A percentile compares a stretch with the other conserved stretches of the same genome.
These are phyloP conservation scores for Ophiostoma ips DNA, from an alignment of 2,329 filamentous ascomycete species.

Conservation along the genomic window DNA sequence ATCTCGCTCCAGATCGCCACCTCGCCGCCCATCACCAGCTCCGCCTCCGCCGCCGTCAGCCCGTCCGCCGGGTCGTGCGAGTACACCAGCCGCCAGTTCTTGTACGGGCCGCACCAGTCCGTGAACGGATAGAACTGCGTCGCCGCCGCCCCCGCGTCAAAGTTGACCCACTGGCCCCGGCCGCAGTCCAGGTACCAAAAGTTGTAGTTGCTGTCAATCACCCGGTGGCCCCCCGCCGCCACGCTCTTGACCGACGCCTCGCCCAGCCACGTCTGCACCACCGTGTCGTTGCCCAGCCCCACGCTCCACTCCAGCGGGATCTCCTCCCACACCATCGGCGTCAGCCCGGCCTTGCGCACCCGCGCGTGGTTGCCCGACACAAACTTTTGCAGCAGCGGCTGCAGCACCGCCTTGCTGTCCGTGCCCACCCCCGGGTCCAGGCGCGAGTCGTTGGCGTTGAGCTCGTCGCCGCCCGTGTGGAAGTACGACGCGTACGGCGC, in stretches of 20 bases:
- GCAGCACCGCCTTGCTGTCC: constrained; percentile 49
- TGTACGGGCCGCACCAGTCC: constrained; percentile 69
- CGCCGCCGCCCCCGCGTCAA: constrained; percentile 40
- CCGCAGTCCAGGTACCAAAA: constrained; percentile 81
- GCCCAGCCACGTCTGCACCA: constrained; percentile 69
- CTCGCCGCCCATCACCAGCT: constrained; percentile 69
- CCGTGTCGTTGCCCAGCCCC: constrained; percentile 52
- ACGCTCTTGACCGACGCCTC: constrained; percentile 46
- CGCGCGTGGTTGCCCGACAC: constrained; percentile 55
- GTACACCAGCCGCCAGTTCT: constrained; percentile 75
- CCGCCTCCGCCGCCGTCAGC: constrained; percentile 44
- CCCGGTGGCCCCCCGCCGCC: constrained; percentile 51
- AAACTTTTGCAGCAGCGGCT: constrained; percentile 66
- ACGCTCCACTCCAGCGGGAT: constrained; percentile 69
- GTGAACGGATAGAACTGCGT: constrained; percentile 50
- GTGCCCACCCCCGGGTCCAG: constrained; percentile 61
- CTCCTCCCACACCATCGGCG: constrained; percentile 78
- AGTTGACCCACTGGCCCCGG: constrained; percentile 65
- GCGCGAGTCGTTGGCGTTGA: constrained; percentile 61
- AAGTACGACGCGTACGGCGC: constrained; percentile 59
- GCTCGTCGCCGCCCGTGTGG: constrained; percentile 79
- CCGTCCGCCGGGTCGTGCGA: constrained; percentile 58
- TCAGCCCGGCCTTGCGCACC: constrained; percentile 48
- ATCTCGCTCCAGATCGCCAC: constrained; percentile 72
- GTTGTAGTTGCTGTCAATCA: constrained; percentile 62